Evolutionary conservation across 1,284 basidiomycete species (phyloP).

Genomic region (Ceratobasidium sp.): DNA sequence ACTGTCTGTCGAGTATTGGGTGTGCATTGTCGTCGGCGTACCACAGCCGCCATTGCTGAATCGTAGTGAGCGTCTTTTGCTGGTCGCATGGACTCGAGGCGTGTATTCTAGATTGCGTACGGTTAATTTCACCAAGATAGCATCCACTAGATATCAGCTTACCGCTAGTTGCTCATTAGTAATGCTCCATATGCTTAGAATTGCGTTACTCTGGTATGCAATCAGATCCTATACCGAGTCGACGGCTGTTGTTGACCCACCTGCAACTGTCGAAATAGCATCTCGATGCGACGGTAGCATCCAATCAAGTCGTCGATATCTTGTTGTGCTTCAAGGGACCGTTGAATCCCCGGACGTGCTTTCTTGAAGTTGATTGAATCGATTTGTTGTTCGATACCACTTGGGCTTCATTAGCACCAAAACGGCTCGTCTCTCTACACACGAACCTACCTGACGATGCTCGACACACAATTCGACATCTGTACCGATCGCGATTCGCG

Average conservation of each 20-base stretch:
- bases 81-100: not conserved
- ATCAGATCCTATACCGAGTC: no score
- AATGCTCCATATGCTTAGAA: not conserved
- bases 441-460: not conserved
- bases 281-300: not conserved
- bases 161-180: not conserved
- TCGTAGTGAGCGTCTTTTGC: no score
- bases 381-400: not conserved
- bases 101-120: not conserved
- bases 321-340: not conserved
- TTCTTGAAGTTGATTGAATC: not conserved
- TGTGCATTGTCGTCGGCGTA: no score
- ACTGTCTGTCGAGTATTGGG: constrained; percentile 47
- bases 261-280: not conserved
- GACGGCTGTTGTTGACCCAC: not conserved
- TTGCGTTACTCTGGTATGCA: not conserved
- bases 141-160: not conserved
- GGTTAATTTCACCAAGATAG: no score
- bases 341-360: not conserved
- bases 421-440: not conserved
- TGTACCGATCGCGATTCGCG: not conserved
- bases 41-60: no score
- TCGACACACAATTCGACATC: not conserved
- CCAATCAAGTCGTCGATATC: not conserved
- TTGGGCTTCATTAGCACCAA: not conserved